A percentile compares a stretch with the other conserved stretches of the same genome.
phyloP scores from a whole-genome alignment of 2,329 filamentous ascomycete genomes.

The Colletotrichum sp. region DNA sequence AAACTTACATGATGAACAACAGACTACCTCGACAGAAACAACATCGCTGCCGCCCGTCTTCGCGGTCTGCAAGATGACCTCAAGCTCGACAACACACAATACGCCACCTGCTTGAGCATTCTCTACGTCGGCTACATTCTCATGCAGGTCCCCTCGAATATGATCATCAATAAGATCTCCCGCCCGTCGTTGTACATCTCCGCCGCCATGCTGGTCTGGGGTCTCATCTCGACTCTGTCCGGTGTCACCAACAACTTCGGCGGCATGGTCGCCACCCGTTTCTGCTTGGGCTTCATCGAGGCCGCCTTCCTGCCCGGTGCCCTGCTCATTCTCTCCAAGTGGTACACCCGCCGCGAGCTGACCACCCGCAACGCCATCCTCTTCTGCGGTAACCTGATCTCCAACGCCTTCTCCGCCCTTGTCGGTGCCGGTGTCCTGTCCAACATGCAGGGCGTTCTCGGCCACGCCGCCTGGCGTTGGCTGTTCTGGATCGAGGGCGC shows the following conservation, averaged over 20 bases:
- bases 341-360: slow-evolving; percentile 68
- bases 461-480: slow-evolving; percentile 65
- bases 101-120: slow-evolving; percentile 67
- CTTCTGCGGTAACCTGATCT: slow-evolving; percentile 64
- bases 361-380: slow-evolving; percentile 60
- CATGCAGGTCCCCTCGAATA: slow-evolving; percentile 67
- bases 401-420: slow-evolving; percentile 64
- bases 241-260: slow-evolving; percentile 57
- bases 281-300: slow-evolving; percentile 66
- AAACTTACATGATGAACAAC: slow-evolving; percentile 69
- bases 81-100: slow-evolving; percentile 59
- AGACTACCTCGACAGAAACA: slow-evolving; percentile 71
- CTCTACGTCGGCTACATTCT: slow-evolving; percentile 71
- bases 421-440: slow-evolving; percentile 63
- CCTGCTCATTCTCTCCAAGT: slow-evolving; percentile 67
- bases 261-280: slow-evolving; percentile 60
- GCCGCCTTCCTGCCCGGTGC: slow-evolving; percentile 70
- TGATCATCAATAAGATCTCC: slow-evolving; percentile 59
- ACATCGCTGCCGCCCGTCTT: slow-evolving; percentile 70
- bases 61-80: slow-evolving; percentile 69
- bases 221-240: slow-evolving; percentile 61
- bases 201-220: slow-evolving; percentile 62
- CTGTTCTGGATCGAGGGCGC: slow-evolving; percentile 65
- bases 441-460: slow-evolving; percentile 60
- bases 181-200: slow-evolving; percentile 58